Base-by-base conservation (phyloP, 2,329 filamentous ascomycete genomes). In the Fusarium haematococcum region DNA sequence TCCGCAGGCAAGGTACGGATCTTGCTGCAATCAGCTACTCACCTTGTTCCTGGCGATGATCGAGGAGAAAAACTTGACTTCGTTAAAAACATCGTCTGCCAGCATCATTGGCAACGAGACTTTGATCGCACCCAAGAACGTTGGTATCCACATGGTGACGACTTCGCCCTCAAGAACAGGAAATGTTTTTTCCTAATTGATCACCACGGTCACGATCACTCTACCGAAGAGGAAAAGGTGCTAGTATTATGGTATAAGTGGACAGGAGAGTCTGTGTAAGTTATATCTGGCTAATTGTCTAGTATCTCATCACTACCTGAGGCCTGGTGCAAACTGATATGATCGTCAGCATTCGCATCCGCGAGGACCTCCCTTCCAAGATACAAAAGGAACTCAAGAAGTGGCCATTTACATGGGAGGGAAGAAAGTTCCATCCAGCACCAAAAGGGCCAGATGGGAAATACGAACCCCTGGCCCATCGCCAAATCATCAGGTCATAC, bases 191-290 rank as follows among this genome's bases (percentile, higher is more conserved):
- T 73, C 45, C 48, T 75, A 0, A 68, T 75, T 61, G 70, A 76
- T 35, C 65, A 75, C 20, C 68, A 71, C 20, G 63, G 70, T 6
- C 20, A 73, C 45, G 68, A 70, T 58, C 63, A 70, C 20, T 63
- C 54, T 32, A 6, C 62, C 2, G 9, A 68, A 32, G 64, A 70
- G 27, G 60, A 69, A 64, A 18, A 60, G 8, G 65, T 65, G 23
- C 74, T 63, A 8, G 58, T 73, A 4, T 1, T 71, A 13, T 68
- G 72, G 70, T 71, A 71, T 13, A 70, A 64, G 18, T 76, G 68
- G 68, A 76, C 63, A 50, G 70, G 74, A 57, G 60, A 73, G 20
- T 65, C 54, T 64, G 65, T 76, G 72, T 71, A 63, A 25, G 73
- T 62, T 14, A 11, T 0, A 60, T 20, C 37, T 25, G 37, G 56